Evolutionary conservation across 257 asterid species (phyloP), one percentile per base, ranked within the genome.

Genomic region (Solanum corneliomulleri): DNA sequence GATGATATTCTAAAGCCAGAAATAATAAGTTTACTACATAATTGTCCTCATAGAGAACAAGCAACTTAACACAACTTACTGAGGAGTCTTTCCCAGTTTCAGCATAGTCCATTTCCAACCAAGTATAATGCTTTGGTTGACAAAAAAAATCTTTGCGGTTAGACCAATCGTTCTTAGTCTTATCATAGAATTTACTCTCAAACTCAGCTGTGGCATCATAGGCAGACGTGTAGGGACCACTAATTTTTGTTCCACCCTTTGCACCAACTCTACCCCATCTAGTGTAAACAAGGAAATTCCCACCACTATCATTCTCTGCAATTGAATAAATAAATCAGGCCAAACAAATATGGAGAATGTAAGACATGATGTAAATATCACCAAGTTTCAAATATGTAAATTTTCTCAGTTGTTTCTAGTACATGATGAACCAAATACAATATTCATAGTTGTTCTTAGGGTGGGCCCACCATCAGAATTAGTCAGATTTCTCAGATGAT

Each of bases 251-350:
- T 90, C 96, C 98, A 76, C 99, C 99, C 90, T 92, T 94, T 84
- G 91, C 91, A n/a, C 99, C 99, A 90, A 95, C 99, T 93, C 99
- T 94, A 82, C 99, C 99, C 99, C 99, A 96, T 94, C 98, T 92
- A 76, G 58, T 88, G 89, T 93, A 95, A 78, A 95, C 93, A 92
- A 94, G 92, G 92, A 89, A 95, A 88, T 89, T 93, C 82, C 95
- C 93, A 29, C 98, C 95, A 70, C 82, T 97, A 87, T 96, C 98
- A 41, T 95, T 94, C 89, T 96, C 99, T 96, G 95, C 93, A 91
- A 88, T 86, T 7, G 49, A 41, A 81, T 29, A 27, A 81, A 49
- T 81, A 49, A 81, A 47, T 81, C 45, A 47, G 85, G 31, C 69
- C 60, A 49, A 81, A 20, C 31, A 81, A 78, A 81, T 29, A 49